These are phyloP conservation scores for Luzula sylvatica DNA, from an alignment of 176 grass and related monocot genomes.

Conservation along the genomic window DNA sequence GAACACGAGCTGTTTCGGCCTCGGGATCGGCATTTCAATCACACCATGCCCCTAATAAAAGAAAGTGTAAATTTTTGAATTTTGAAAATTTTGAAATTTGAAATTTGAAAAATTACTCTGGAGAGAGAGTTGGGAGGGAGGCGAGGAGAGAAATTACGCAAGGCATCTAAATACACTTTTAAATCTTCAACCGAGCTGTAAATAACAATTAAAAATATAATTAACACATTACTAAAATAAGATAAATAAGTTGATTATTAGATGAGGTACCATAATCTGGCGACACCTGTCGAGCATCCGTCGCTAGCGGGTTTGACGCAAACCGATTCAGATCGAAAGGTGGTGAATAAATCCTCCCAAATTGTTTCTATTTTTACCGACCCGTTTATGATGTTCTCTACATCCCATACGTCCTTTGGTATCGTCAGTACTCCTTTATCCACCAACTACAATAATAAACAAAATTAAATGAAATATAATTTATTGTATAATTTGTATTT, in stretches of 20 bases:
- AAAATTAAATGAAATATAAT: not conserved
- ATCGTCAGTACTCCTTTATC: constrained; percentile 70
- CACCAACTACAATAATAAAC: constrained; percentile 31
- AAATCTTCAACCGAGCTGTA: constrained; percentile 55
- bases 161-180: constrained; percentile 55
- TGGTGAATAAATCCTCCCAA: constrained; percentile 52
- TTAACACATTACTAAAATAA: not conserved
- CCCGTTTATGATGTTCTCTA: constrained; percentile 29
- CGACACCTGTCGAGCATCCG: constrained; percentile 95
- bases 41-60: constrained; percentile 65
- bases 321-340: constrained; percentile 45
- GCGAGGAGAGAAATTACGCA: constrained; percentile 41
- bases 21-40: constrained; percentile 83
- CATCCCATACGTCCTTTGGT: constrained; percentile 62
- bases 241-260: too few species aligned
- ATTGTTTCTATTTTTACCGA: constrained; percentile 33
- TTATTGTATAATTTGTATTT: not conserved
- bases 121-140: constrained; percentile 84
- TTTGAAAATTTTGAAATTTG: too few species aligned
- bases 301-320: constrained; percentile 95
- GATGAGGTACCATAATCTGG: constrained; percentile 67
- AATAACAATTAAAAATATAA: constrained; percentile 12
- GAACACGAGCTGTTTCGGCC: constrained; percentile 63
- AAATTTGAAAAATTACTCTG: constrained; percentile 37
- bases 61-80: constrained; percentile 10